Evolutionary conservation across 352 stramenopile genomes (phyloP).

Genomic region (Pythium apleroticum): DNA sequence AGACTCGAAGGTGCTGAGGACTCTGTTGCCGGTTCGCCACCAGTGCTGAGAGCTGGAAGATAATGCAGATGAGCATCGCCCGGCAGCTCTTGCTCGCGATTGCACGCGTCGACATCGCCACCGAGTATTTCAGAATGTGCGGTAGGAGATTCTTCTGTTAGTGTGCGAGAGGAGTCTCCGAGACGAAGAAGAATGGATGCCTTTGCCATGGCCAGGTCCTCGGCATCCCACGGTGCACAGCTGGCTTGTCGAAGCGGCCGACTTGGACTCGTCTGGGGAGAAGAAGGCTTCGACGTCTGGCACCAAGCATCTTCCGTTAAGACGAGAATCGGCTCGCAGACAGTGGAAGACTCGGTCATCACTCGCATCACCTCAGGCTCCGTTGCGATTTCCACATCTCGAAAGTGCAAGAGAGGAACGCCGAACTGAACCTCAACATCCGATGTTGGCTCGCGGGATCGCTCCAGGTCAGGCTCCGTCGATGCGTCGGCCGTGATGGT

Average conservation of each 20-base stretch:
- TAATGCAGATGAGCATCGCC: too few species aligned
- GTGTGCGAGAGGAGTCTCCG: too few species aligned
- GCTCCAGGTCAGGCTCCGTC: neutral
- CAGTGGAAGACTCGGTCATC: neutral
- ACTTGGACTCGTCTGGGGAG: neutral
- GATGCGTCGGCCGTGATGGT: neutral
- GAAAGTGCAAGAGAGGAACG: neutral
- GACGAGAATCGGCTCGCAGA: neutral
- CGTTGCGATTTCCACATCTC: neutral
- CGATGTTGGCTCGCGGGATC: neutral
- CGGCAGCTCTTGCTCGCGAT: too few species aligned
- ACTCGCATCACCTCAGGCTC: neutral
- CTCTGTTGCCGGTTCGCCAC: too few species aligned
- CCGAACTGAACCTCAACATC: neutral
- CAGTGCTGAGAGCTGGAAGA: too few species aligned
- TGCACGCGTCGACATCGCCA: too few species aligned
- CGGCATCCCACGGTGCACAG: neutral
- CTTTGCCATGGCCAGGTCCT: neutral
- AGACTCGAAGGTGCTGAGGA: neutral
- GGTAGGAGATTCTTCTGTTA: too few species aligned
- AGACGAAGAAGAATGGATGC: too few species aligned
- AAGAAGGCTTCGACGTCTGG: neutral
- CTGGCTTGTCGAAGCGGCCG: neutral
- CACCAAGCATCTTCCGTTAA: neutral
- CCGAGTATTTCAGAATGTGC: too few species aligned